A percentile compares a stretch with the other conserved stretches of the same genome.
Evolutionary conservation across 805 yeast species (phyloP).

Genomic region (Pichia rugopelliculosa): DNA sequence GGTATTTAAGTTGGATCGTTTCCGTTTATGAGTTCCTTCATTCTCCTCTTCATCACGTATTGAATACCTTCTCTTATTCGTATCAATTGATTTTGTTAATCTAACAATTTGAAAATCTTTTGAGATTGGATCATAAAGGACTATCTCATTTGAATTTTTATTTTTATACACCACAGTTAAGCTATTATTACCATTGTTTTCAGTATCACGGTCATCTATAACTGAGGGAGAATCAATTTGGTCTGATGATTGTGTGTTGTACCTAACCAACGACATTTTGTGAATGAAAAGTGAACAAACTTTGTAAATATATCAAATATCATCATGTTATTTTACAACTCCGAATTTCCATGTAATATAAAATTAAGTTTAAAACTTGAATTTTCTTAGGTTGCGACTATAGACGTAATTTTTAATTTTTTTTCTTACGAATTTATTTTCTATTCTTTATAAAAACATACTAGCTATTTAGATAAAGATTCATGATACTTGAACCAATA

Average conservation of each 20-base stretch:
- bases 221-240: no score
- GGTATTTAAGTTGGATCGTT: not conserved
- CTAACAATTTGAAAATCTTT: slow-evolving; percentile 23
- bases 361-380: no score
- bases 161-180: slow-evolving; percentile 15
- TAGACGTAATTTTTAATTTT: no score
- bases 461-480: no score
- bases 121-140: slow-evolving; percentile 23
- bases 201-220: not conserved
- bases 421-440: no score
- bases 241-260: slow-evolving; percentile 6
- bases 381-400: no score
- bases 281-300: not conserved
- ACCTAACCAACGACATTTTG: slow-evolving; percentile 18
- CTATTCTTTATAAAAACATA: no score
- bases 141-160: slow-evolving; percentile 22
- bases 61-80: not conserved
- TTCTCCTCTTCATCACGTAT: not conserved
- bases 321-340: not conserved
- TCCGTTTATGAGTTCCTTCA: not conserved
- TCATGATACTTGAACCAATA: slow-evolving; percentile 24
- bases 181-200: not conserved
- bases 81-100: not conserved
- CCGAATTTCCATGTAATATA: no score
- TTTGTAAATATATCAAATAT: no score